phyloP scores from a whole-genome alignment of 192 early-diverging fungal genomes.

The Coemansia sp. region DNA sequence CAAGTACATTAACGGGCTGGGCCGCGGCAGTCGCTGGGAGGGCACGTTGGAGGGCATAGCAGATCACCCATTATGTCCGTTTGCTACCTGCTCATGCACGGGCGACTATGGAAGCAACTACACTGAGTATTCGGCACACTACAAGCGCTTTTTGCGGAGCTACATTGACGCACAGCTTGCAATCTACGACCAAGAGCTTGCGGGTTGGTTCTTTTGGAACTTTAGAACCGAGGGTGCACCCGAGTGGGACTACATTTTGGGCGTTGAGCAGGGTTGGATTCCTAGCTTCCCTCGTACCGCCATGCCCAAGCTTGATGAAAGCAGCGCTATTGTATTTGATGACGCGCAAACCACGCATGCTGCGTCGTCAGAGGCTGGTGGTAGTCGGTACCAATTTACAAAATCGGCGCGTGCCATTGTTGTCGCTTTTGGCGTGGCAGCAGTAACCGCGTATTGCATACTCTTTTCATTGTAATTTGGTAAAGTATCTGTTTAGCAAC shows the following conservation, averaged over 20 bases:
- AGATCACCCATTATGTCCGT: constrained; percentile 43
- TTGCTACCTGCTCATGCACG: constrained; percentile 58
- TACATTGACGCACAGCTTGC: constrained; percentile 65
- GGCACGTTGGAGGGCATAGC: constrained; percentile 53
- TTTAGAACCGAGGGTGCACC: constrained; percentile 71
- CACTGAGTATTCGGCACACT: constrained; percentile 52
- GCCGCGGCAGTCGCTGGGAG: constrained; percentile 63
- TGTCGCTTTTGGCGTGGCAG: background rate
- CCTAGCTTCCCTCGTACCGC: constrained; percentile 55
- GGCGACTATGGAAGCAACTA: constrained; percentile 55
- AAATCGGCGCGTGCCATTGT: background rate
- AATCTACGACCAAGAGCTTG: constrained; percentile 58
- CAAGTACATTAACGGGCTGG: constrained; percentile 70
- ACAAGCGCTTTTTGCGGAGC: constrained; percentile 60
- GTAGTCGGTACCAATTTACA: background rate
- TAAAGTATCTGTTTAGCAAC: too few species aligned
- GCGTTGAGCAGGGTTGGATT: constrained; percentile 68
- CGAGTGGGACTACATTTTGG: constrained; percentile 72
- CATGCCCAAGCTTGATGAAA: constrained; percentile 15
- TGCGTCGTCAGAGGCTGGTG: background rate
- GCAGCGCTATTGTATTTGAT: constrained; percentile 1
- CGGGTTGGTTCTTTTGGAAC: constrained; percentile 76
- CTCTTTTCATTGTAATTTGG: background rate
- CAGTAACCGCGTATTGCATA: background rate
- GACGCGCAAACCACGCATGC: background rate